Conservation (phyloP, 2,329 filamentous ascomycete species). For the Monosporascus sp. region DNA sequence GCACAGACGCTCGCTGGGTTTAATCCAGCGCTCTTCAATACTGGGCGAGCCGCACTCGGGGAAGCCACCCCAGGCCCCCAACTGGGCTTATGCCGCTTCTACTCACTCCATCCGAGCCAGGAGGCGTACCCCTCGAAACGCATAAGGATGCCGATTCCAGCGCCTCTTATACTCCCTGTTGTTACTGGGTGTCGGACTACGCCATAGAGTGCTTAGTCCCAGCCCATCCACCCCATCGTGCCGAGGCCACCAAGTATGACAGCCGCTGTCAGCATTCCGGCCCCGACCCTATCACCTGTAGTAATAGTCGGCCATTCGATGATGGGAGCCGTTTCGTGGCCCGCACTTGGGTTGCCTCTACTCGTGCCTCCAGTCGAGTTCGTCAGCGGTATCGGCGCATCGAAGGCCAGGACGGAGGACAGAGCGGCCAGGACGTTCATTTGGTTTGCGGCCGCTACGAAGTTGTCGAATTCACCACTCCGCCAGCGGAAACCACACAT, state of each 20-base stretch:
- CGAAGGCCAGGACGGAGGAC: slow-evolving; percentile 32
- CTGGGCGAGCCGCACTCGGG: no score
- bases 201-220: neutral
- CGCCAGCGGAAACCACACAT: slow-evolving; percentile 48
- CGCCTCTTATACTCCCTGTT: no score
- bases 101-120: no score
- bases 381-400: slow-evolving; percentile 27
- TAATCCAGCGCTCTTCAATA: no score
- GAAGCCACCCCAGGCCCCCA: no score
- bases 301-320: slow-evolving; percentile 10
- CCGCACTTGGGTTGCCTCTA: slow-evolving; percentile 20
- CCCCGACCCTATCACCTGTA: slow-evolving; percentile 21
- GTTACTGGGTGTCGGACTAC: no score
- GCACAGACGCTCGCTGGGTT: no score
- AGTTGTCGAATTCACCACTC: slow-evolving; percentile 37
- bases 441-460: slow-evolving; percentile 43
- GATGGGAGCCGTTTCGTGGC: slow-evolving; percentile 2
- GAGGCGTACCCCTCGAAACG: no score
- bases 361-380: slow-evolving; percentile 36
- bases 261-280: slow-evolving; percentile 19
- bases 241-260: slow-evolving; percentile 6
- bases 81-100: no score
- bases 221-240: neutral
- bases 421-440: slow-evolving; percentile 44
- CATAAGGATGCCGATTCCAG: no score